A percentile compares a stretch with the other conserved stretches of the same genome.
These are phyloP conservation scores for Borovskyia barvae DNA, from an alignment of 208 protist species.

Conservation along the genomic window DNA sequence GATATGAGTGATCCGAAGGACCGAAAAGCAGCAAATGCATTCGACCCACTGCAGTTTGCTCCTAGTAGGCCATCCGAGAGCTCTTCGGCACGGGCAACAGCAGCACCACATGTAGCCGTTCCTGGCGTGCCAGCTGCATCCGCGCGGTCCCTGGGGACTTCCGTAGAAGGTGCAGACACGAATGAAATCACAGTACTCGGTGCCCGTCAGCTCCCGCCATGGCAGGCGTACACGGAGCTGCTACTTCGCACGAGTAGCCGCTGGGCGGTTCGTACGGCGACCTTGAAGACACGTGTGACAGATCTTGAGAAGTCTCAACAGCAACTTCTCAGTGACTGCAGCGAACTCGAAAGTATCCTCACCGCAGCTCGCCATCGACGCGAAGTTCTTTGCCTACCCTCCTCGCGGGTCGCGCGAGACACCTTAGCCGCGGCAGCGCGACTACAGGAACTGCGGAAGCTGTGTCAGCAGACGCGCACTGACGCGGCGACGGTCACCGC, in stretches of 20 bases:
- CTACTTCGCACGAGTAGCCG: conserved; percentile 31
- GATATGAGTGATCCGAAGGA: no score
- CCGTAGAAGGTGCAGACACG: background rate
- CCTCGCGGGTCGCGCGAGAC: conserved; percentile 3
- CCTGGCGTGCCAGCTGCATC: background rate
- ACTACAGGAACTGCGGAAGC: conserved; percentile 41
- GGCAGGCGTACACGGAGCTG: conserved; percentile 47
- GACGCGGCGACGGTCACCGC: conserved; percentile 36
- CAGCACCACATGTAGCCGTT: background rate
- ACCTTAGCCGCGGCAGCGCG: conserved; percentile 20
- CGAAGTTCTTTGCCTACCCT: conserved; percentile 25
- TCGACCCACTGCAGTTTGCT: no score
- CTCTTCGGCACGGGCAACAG: no score
- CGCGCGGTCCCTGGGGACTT: background rate
- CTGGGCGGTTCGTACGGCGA: conserved; percentile 33
- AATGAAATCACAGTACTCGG: conserved; percentile 36
- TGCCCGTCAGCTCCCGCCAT: conserved; percentile 33
- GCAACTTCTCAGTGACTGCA: conserved; percentile 63
- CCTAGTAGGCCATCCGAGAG: no score
- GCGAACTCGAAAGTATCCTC: conserved; percentile 37
- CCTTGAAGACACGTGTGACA: conserved; percentile 32
- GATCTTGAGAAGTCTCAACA: conserved; percentile 38
- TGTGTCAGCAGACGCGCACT: conserved; percentile 42
- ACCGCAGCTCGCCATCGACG: conserved; percentile 32
- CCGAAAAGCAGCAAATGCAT: no score